phyloP scores from a whole-genome alignment of 192 early-diverging fungal genomes.

The Podila minutissima region DNA sequence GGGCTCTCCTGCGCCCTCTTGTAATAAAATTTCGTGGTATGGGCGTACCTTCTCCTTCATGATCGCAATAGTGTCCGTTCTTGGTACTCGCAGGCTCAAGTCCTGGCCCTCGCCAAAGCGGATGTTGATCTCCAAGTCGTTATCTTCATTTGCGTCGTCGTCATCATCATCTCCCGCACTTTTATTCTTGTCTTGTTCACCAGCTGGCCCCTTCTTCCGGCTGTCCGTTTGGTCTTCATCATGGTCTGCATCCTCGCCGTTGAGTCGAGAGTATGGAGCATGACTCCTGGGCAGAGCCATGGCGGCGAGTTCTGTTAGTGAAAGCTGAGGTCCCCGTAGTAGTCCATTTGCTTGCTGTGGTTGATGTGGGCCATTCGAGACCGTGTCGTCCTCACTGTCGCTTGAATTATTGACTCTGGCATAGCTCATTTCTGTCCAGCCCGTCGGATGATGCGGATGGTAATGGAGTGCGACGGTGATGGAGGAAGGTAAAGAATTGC shows the following conservation, averaged over 20 bases:
- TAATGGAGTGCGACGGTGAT: too few species aligned
- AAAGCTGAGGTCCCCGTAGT: slow-evolving; percentile 1
- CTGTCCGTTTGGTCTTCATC: neutral
- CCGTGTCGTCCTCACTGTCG: slow-evolving; percentile 33
- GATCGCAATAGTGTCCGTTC: slow-evolving; percentile 48
- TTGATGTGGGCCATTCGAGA: neutral
- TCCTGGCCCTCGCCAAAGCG: slow-evolving; percentile 45
- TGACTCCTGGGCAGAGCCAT: neutral
- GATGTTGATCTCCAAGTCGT: slow-evolving; percentile 39
- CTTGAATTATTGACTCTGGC: slow-evolving; percentile 32
- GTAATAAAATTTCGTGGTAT: neutral
- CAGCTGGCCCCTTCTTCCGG: too few species aligned
- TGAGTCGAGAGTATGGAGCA: neutral
- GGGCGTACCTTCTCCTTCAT: slow-evolving; percentile 58
- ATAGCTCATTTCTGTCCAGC: slow-evolving; percentile 34
- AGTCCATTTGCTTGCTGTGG: neutral
- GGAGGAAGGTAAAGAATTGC: too few species aligned
- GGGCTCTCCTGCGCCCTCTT: too few species aligned
- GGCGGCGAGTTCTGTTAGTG: neutral
- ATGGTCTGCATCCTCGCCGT: neutral
- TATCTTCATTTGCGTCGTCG: neutral
- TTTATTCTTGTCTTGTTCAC: neutral
- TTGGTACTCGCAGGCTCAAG: slow-evolving; percentile 24
- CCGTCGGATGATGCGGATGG: too few species aligned
- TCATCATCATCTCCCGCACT: neutral